Conservation (phyloP, 208 protist genomes). For the Balamuthia mandrillaris region DNA sequence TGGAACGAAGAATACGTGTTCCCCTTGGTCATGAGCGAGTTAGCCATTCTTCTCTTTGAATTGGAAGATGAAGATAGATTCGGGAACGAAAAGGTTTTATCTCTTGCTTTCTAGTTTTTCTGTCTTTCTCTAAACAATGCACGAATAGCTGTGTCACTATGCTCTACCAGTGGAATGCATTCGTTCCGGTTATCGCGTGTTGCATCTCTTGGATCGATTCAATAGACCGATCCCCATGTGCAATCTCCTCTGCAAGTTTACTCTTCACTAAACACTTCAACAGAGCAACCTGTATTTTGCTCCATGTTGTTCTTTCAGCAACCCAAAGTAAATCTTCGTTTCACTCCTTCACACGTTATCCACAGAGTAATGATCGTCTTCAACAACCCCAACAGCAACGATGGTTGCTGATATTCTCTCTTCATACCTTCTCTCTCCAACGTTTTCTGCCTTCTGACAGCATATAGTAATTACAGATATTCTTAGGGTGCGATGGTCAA, state of each 20-base stretch:
- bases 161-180: slow-evolving; percentile 28
- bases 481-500: no score
- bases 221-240: slow-evolving; percentile 39
- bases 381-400: no score
- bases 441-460: no score
- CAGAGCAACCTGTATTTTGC: no score
- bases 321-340: no score
- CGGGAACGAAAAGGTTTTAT: slow-evolving; percentile 22
- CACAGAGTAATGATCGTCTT: no score
- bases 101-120: neutral
- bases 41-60: slow-evolving; percentile 44
- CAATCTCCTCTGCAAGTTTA: slow-evolving; percentile 49
- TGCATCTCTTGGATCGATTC: slow-evolving; percentile 37
- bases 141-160: slow-evolving; percentile 24
- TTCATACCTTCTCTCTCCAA: no score
- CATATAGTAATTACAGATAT: no score
- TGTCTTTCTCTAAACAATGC: neutral
- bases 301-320: no score
- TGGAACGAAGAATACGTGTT: slow-evolving; percentile 51
- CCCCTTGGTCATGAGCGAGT: slow-evolving; percentile 11
- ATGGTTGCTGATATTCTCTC: no score
- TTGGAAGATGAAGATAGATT: slow-evolving; percentile 51
- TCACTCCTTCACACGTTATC: no score
- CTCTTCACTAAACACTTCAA: no score
- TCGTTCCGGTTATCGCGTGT: slow-evolving; percentile 35